Evolutionary conservation across 305 asterid species (phyloP).

Genomic region (Fraxinus greggii): DNA sequence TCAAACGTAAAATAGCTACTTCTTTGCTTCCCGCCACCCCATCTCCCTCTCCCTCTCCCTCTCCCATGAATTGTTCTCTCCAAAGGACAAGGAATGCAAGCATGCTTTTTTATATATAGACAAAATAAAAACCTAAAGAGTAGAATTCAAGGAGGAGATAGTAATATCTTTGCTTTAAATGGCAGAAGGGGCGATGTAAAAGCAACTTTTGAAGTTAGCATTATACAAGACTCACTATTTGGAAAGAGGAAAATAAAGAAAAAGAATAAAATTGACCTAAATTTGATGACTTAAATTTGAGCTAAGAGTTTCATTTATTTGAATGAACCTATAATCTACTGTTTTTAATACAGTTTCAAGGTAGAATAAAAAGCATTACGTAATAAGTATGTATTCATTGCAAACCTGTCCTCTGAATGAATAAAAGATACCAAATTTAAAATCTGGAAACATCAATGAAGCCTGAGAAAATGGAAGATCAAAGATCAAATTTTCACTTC

Average conservation of each 20-base stretch:
- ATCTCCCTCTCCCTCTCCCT: neutral
- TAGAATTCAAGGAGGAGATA: neutral
- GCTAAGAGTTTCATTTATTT: neutral
- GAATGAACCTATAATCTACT: neutral
- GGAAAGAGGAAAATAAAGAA: neutral
- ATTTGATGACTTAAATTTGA: neutral
- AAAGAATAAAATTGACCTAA: neutral
- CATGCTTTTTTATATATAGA: neutral
- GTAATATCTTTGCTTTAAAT: neutral
- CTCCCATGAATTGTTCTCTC: neutral
- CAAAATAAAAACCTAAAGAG: neutral
- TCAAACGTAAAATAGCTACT: neutral
- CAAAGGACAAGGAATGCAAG: neutral
- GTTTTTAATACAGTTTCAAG: neutral
- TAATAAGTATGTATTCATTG: neutral
- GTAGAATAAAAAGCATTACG: neutral
- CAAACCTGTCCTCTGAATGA: neutral
- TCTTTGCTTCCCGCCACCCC: neutral
- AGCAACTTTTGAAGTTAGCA: neutral
- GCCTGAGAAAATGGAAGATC: neutral
- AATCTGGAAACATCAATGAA: neutral
- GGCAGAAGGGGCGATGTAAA: neutral
- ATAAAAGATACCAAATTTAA: neutral
- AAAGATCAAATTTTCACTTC: neutral
- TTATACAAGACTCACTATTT: neutral